Conservation (phyloP, 2,329 filamentous ascomycete species). For the Ceratocystis alfenasii region DNA sequence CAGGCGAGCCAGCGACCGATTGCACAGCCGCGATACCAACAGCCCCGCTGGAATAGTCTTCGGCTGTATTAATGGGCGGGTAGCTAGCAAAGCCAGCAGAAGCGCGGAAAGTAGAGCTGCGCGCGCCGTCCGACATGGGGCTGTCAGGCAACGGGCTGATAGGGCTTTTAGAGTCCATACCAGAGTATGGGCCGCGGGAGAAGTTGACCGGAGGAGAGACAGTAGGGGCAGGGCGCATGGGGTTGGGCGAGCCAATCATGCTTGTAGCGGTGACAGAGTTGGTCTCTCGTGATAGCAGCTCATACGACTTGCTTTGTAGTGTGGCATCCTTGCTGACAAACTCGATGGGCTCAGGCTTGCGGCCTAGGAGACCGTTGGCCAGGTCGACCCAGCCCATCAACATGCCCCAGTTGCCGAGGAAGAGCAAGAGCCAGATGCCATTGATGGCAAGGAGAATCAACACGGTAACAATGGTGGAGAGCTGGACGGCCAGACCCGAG, state of each 20-base stretch:
- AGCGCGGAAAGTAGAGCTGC: not conserved
- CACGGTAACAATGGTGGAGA: conserved; percentile 68
- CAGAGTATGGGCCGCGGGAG: not conserved
- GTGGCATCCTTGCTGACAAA: conserved; percentile 83
- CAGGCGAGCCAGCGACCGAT: not conserved
- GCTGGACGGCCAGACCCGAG: conserved; percentile 52
- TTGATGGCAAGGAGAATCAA: conserved; percentile 74
- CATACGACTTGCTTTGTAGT: conserved; percentile 58
- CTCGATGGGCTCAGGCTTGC: conserved; percentile 48
- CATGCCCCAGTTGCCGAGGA: conserved; percentile 78
- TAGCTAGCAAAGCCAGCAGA: not conserved
- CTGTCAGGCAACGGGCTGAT: conserved; percentile 1
- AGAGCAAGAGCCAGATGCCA: conserved; percentile 71
- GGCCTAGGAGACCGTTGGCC: conserved; percentile 37
- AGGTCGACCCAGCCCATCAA: conserved; percentile 69
- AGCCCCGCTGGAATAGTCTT: not conserved
- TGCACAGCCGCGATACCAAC: not conserved
- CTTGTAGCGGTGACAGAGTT: conserved; percentile 41
- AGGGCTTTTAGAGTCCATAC: conserved; percentile 8
- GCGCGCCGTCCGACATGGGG: not conserved
- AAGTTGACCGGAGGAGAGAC: conserved; percentile 1
- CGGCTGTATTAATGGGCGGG: conserved; percentile 21
- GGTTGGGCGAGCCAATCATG: conserved; percentile 24
- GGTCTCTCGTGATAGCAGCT: conserved; percentile 59
- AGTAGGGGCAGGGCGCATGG: conserved; percentile 20